Evolutionary conservation across 148 eudicot genomes (phyloP).

Genomic region (Cornus controversa): DNA sequence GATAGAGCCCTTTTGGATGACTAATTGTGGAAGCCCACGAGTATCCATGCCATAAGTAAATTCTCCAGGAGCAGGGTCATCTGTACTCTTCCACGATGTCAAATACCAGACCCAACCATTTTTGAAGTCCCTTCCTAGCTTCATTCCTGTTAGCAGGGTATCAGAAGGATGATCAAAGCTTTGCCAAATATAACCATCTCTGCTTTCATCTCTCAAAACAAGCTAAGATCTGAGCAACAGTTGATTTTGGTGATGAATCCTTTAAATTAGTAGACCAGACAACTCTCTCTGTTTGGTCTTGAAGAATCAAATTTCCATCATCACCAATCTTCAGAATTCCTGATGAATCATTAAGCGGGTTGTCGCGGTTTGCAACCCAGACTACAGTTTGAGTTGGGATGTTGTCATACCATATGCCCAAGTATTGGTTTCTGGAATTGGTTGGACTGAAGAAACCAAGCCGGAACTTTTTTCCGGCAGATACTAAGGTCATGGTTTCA

Average conservation of each 20-base stretch:
- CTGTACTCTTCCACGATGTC: slow-evolving; percentile 1
- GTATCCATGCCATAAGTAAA: neutral
- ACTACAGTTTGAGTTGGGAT: neutral
- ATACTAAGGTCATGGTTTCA: too few relatives aligned
- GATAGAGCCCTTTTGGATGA: neutral
- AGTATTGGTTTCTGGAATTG: neutral
- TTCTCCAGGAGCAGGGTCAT: slow-evolving; percentile 2
- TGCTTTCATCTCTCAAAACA: slow-evolving; percentile 11
- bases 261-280: neutral
- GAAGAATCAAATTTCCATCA: neutral
- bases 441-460: slow-evolving; percentile 12
- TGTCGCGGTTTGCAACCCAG: slow-evolving; percentile 15
- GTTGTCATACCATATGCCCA: slow-evolving; percentile 16
- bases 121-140: neutral
- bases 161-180: slow-evolving; percentile 18
- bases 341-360: slow-evolving; percentile 8
- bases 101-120: neutral
- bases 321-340: neutral
- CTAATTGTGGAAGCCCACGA: neutral
- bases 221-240: slow-evolving; percentile 9
- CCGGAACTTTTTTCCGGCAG: too few relatives aligned
- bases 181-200: slow-evolving; percentile 1
- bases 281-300: neutral
- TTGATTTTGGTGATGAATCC: neutral
- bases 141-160: slow-evolving; percentile 4